Percentiles rank a stretch among this genome's conserved stretches.
These are phyloP conservation scores for Mucuna pruriens DNA, from an alignment of 306 rosid species.

Conservation along the genomic window DNA sequence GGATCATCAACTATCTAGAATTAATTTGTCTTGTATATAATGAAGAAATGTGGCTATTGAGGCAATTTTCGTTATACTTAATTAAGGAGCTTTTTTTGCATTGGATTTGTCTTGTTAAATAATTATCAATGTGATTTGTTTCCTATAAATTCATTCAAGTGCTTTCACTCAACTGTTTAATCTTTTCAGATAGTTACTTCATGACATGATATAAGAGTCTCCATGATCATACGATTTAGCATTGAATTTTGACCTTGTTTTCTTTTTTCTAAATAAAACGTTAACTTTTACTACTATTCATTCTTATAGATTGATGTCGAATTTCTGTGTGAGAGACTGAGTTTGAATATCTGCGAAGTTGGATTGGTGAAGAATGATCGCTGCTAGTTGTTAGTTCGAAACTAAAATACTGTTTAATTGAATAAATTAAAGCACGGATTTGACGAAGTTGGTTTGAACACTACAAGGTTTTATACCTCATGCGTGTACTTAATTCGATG, in stretches of 20 bases:
- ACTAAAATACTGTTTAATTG: not conserved
- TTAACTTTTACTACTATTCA: not conserved
- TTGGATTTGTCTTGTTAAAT: not conserved
- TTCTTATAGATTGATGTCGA: not conserved
- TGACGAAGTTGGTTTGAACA: not conserved
- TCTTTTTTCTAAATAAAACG: not conserved
- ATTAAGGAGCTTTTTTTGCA: not conserved
- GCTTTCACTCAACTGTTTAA: not conserved
- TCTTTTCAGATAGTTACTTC: not conserved
- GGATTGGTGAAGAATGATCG: constrained; percentile 12
- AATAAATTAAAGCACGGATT: not conserved
- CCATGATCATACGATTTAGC: not conserved
- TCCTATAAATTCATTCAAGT: not conserved
- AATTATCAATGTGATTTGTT: not conserved
- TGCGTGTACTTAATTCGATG: not conserved
- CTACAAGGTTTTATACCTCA: not conserved
- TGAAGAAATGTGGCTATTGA: not conserved
- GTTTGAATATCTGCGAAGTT: not conserved
- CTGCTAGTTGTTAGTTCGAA: not conserved
- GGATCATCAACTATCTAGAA: not conserved
- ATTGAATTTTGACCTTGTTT: not conserved
- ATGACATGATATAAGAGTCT: not conserved
- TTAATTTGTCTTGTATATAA: not conserved
- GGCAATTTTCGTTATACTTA: not conserved
- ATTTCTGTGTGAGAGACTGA: not conserved